Evolutionary conservation across 805 yeast genomes (phyloP).

Genomic region (Starmerella gropengiesseri): DNA sequence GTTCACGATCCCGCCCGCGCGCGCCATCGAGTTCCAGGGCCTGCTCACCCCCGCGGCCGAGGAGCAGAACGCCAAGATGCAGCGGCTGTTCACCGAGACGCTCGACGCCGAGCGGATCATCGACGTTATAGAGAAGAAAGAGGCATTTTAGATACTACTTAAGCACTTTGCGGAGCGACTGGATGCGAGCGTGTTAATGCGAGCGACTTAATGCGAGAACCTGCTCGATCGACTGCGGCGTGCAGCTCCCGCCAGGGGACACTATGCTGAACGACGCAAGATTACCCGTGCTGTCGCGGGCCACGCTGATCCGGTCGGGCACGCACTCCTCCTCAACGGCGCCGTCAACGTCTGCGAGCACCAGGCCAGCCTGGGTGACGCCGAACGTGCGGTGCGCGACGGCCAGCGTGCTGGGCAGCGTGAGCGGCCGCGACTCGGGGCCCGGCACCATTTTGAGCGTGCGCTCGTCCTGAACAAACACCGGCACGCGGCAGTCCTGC

Average conservation of each 20-base stretch:
- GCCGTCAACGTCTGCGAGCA: constrained; percentile 71
- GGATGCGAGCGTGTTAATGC: too few relatives aligned
- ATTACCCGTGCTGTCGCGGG: constrained; percentile 20
- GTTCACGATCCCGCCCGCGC: constrained; percentile 58
- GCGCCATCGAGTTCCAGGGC: constrained; percentile 47
- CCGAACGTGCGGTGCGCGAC: constrained; percentile 46
- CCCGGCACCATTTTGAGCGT: constrained; percentile 35
- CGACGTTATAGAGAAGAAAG: constrained; percentile 4
- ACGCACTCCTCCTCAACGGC: constrained; percentile 67
- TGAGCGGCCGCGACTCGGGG: constrained; percentile 26
- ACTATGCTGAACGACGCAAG: constrained; percentile 2
- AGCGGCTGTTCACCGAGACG: constrained; percentile 17
- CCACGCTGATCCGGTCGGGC: constrained; percentile 42
- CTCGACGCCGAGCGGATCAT: constrained; percentile 22
- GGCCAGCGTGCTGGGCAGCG: constrained; percentile 33
- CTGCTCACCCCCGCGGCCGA: constrained; percentile 44
- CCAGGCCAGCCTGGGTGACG: constrained; percentile 32
- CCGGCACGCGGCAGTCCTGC: constrained; percentile 49
- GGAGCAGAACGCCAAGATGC: constrained; percentile 19
- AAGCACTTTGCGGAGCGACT: not conserved
- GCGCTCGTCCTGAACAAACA: constrained; percentile 51
- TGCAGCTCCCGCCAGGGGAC: constrained; percentile 1
- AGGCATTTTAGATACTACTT: not conserved
- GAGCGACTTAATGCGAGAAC: constrained; percentile 3
- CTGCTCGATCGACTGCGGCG: constrained; percentile 1